These are phyloP conservation scores for Davidsoniella neocaledoniae DNA, from an alignment of 2,329 filamentous ascomycete species.

Conservation along the genomic window DNA sequence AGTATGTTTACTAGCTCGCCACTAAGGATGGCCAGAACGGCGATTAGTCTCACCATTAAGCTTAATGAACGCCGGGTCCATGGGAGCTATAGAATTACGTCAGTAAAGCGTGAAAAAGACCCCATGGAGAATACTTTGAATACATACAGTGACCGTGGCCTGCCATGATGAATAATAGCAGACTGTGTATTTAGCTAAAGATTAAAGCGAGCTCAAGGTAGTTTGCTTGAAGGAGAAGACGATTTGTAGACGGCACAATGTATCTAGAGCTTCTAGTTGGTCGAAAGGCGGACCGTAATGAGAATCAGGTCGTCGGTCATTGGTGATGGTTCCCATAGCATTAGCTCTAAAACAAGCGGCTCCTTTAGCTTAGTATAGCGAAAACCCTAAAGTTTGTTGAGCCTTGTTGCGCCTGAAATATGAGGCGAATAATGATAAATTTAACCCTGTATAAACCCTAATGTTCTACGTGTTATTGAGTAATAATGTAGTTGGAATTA, in stretches of 20 bases:
- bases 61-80: slow-evolving; percentile 14
- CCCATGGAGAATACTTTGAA: not conserved
- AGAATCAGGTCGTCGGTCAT: not conserved
- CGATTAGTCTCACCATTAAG: slow-evolving; percentile 7
- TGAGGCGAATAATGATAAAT: not conserved
- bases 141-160: slow-evolving; percentile 10
- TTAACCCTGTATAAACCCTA: too few relatives aligned
- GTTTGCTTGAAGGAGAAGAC: not conserved
- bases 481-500: too few relatives aligned
- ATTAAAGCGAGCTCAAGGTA: not conserved
- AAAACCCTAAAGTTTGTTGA: not conserved
- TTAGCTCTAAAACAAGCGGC: not conserved
- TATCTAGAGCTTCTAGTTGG: not conserved
- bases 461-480: too few relatives aligned
- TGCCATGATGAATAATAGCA: slow-evolving; percentile 4
- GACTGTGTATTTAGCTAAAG: not conserved
- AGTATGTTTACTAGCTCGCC: not conserved
- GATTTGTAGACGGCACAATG: not conserved
- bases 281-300: not conserved
- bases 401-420: not conserved
- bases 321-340: not conserved
- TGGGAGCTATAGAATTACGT: slow-evolving; percentile 1
- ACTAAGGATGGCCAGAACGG: not conserved
- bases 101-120: too few relatives aligned
- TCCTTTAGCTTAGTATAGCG: not conserved